Percentiles rank a stretch among this genome's conserved stretches.
phyloP scores from a whole-genome alignment of 805 yeast species.

The Ogataea trehaloabstinens region DNA sequence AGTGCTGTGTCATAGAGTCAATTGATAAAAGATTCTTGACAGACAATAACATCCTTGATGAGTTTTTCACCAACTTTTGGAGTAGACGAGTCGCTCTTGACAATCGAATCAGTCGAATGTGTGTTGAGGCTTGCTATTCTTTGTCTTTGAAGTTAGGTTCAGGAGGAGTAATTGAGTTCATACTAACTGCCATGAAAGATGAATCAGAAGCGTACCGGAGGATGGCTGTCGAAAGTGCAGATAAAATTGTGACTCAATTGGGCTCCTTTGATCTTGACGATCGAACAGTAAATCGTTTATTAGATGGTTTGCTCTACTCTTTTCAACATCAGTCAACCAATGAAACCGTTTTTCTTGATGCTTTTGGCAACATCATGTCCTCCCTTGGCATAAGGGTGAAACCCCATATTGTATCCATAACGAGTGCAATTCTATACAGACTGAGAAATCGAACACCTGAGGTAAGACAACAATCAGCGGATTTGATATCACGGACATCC shows the following conservation, averaged over 20 bases:
- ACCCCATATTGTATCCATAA: constrained; percentile 71
- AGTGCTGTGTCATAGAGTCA: constrained; percentile 60
- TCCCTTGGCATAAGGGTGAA: constrained; percentile 63
- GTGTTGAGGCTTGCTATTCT: constrained; percentile 68
- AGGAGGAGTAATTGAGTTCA: constrained; percentile 52
- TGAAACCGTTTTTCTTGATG: constrained; percentile 53
- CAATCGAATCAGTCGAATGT: constrained; percentile 51
- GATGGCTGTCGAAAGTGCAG: constrained; percentile 74
- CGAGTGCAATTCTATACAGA: constrained; percentile 69
- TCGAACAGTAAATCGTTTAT: constrained; percentile 55
- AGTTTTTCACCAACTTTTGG: constrained; percentile 77
- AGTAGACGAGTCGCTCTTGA: constrained; percentile 76
- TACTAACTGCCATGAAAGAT: constrained; percentile 67
- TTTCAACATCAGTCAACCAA: constrained; percentile 72
- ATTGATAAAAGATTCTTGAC: constrained; percentile 50
- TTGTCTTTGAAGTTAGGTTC: constrained; percentile 70
- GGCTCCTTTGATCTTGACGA: constrained; percentile 64
- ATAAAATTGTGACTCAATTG: constrained; percentile 46
- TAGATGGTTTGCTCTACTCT: constrained; percentile 79
- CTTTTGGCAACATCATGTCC: constrained; percentile 60
- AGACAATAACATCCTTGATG: constrained; percentile 48
- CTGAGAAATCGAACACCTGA: constrained; percentile 68
- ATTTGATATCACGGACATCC: constrained; percentile 63
- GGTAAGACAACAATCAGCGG: constrained; percentile 82
- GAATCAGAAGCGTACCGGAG: constrained; percentile 76